Evolutionary conservation across 768 basidiomycete genomes (phyloP).

Genomic region (Krasilnikovozyma curviuscula): DNA sequence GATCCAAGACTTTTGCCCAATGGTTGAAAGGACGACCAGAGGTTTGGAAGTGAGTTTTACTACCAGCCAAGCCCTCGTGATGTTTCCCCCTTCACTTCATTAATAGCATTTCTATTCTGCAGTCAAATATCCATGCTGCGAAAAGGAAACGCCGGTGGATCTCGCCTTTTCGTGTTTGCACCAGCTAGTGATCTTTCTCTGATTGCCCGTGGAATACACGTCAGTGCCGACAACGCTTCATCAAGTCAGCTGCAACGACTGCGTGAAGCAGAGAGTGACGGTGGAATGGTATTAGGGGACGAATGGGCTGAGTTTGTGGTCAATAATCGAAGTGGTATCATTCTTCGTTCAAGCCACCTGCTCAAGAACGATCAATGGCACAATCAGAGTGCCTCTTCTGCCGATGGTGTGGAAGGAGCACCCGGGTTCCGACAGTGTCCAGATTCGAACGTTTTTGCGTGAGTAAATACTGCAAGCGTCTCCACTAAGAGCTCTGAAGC

Average conservation of each 20-base stretch:
- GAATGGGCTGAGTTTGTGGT: conserved; percentile 92
- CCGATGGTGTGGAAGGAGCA: conserved; percentile 58
- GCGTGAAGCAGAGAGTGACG: conserved; percentile 45
- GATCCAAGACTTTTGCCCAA: not conserved
- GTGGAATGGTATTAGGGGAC: conserved; percentile 74
- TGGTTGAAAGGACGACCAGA: conserved; percentile 48
- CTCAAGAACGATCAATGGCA: conserved; percentile 89
- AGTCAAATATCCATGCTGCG: conserved; percentile 77
- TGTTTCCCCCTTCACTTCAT: not conserved
- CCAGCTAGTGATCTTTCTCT: conserved; percentile 74
- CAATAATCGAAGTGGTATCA: conserved; percentile 83
- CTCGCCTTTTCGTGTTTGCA: conserved; percentile 69
- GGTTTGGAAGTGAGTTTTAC: conserved; percentile 61
- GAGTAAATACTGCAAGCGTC: too few relatives aligned
- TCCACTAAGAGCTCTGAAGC: too few relatives aligned
- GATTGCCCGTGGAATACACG: conserved; percentile 45
- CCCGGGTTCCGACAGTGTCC: conserved; percentile 82
- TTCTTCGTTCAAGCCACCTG: conserved; percentile 72
- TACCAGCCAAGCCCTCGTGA: not conserved
- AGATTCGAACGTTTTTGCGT: conserved; percentile 60
- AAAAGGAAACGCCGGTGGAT: conserved; percentile 43
- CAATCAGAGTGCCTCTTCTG: conserved; percentile 23
- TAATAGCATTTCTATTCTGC: not conserved
- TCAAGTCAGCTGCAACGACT: conserved; percentile 34
- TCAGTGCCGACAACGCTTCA: conserved; percentile 2